Evolutionary conservation across 2,329 filamentous ascomycete species (phyloP).

Genomic region (Diplodia scrobiculata): DNA sequence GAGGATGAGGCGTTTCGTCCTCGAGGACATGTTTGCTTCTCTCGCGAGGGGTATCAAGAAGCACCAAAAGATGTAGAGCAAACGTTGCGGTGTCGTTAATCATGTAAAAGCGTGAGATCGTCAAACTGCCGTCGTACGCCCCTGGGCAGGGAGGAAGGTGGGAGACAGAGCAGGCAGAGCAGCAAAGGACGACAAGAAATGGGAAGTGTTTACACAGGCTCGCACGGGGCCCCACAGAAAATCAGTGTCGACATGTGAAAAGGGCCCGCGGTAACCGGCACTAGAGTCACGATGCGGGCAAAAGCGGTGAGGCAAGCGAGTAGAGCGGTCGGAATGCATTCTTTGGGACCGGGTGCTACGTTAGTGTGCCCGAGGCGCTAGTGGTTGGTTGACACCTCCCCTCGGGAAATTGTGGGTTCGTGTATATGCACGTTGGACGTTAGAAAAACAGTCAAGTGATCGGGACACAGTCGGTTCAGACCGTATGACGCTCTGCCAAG

Average conservation of each 20-base stretch:
- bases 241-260: constrained; percentile 19
- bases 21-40: not conserved
- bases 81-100: not conserved
- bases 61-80: not conserved
- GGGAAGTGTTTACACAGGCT: constrained; percentile 10
- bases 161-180: not conserved
- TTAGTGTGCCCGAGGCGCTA: constrained; percentile 2
- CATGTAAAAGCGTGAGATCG: not conserved
- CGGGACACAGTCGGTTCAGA: not conserved
- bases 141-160: not conserved
- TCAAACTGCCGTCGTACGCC: not conserved
- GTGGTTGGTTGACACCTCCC: constrained; percentile 8
- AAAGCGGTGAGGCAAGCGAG: constrained; percentile 19
- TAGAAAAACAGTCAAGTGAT: not conserved
- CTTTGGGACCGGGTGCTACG: constrained; percentile 2
- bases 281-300: constrained; percentile 13
- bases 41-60: not conserved
- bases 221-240: constrained; percentile 17
- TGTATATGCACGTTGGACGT: not conserved
- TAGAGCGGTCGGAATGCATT: constrained; percentile 3
- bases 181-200: constrained; percentile 1
- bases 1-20: constrained; percentile 37
- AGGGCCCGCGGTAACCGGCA: constrained; percentile 3
- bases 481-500: not conserved
- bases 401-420: constrained; percentile 4